phyloP scores from a whole-genome alignment of 2,329 filamentous ascomycete genomes.

The Aspergillus calidoustus region DNA sequence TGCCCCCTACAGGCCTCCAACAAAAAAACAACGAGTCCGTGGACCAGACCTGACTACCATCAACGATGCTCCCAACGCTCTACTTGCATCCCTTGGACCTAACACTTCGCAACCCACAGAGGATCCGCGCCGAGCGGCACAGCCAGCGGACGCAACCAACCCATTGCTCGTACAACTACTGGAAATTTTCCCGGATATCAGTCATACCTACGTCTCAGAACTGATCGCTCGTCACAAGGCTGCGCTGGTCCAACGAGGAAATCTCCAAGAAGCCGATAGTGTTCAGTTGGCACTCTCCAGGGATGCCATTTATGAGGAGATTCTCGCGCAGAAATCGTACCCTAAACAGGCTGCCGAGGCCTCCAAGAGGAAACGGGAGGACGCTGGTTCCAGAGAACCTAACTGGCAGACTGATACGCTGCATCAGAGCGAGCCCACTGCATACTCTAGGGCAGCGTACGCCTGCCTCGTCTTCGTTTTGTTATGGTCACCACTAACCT shows the following conservation, averaged over 20 bases:
- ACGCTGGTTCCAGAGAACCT: slow-evolving; percentile 28
- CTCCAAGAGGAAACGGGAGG: slow-evolving; percentile 35
- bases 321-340: slow-evolving; percentile 47
- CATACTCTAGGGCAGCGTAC: slow-evolving; percentile 29
- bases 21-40: slow-evolving; percentile 9
- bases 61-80: slow-evolving; percentile 6
- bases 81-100: slow-evolving; percentile 8
- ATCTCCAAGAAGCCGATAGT: neutral
- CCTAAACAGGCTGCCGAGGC: slow-evolving; percentile 49
- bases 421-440: slow-evolving; percentile 27
- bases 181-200: slow-evolving; percentile 54
- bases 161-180: slow-evolving; percentile 42
- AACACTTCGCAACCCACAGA: neutral
- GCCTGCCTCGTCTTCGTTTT: neutral
- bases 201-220: slow-evolving; percentile 44
- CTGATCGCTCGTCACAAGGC: slow-evolving; percentile 36
- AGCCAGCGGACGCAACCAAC: slow-evolving; percentile 1
- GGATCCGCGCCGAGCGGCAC: neutral
- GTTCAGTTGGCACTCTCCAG: slow-evolving; percentile 17
- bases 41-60: neutral
- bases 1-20: neutral
- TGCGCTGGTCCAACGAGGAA: neutral
- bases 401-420: slow-evolving; percentile 34
- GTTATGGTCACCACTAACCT: neutral
- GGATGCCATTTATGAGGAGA: slow-evolving; percentile 47